Percentiles rank a stretch among this genome's conserved stretches.
Conservation (phyloP, 208 protist species). For the Acanthamoeba castellanii region DNA sequence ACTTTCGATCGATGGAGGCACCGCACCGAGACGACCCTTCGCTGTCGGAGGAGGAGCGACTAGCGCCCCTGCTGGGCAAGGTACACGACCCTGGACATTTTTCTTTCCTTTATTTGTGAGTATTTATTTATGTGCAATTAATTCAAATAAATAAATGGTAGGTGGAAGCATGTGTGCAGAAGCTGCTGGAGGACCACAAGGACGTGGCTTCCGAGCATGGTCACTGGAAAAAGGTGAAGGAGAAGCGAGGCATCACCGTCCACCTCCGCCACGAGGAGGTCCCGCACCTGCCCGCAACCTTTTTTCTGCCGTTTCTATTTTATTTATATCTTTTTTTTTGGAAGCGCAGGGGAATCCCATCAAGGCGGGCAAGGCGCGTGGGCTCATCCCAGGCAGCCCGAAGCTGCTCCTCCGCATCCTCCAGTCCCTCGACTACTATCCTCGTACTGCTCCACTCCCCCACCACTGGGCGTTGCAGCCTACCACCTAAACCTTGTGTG, state of each 20-base stretch:
- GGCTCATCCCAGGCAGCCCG: slow-evolving; percentile 55
- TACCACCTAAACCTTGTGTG: neutral
- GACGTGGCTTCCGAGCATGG: neutral
- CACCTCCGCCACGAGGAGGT: slow-evolving; percentile 46
- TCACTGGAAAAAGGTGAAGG: slow-evolving; percentile 58
- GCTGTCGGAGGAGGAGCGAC: slow-evolving; percentile 3
- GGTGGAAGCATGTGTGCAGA: neutral
- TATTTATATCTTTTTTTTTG: neutral
- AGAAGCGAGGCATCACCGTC: slow-evolving; percentile 40
- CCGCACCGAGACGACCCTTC: slow-evolving; percentile 20
- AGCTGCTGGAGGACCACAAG: slow-evolving; percentile 14
- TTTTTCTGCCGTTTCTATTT: neutral
- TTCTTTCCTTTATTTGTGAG: neutral
- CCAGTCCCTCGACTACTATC: slow-evolving; percentile 71
- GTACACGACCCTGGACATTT: neutral
- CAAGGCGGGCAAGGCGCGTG: slow-evolving; percentile 53
- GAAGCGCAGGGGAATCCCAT: neutral
- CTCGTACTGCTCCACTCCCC: neutral
- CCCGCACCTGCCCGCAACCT: neutral
- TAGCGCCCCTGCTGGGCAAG: neutral
- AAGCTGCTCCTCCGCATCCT: slow-evolving; percentile 55
- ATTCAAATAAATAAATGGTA: neutral
- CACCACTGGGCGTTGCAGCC: neutral
- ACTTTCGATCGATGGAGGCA: neutral
- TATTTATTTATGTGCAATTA: neutral